Conservation (phyloP, 1,284 basidiomycete species). For the Schizophyllum commune region DNA sequence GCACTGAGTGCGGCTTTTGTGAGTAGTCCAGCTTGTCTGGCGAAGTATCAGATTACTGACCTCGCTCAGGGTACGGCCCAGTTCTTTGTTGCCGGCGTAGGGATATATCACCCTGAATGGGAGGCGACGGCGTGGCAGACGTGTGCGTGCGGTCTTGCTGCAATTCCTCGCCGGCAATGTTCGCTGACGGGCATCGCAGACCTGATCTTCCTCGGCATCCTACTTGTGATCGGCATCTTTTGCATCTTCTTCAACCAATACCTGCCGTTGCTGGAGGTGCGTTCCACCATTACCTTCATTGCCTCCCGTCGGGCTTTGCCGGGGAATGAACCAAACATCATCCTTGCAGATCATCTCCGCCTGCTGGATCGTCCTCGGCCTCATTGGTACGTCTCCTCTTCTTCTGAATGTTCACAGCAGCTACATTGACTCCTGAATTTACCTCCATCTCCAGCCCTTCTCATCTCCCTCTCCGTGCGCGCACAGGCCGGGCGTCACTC, state of each 20-base stretch:
- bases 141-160: too few relatives aligned
- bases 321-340: too few relatives aligned
- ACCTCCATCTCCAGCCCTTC: constrained; percentile 30
- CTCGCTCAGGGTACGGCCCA: constrained; percentile 37
- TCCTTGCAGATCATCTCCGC: constrained; percentile 40
- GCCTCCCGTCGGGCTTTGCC: neutral
- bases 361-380: constrained; percentile 44
- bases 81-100: constrained; percentile 40
- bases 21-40: constrained; percentile 11
- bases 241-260: constrained; percentile 41
- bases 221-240: constrained; percentile 30
- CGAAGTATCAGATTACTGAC: neutral
- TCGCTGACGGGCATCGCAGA: constrained; percentile 23
- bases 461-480: constrained; percentile 40
- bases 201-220: constrained; percentile 42
- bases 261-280: constrained; percentile 41
- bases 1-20: constrained; percentile 47
- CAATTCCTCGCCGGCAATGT: too few relatives aligned
- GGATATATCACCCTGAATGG: constrained; percentile 45
- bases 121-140: constrained; percentile 41
- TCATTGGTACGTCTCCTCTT: constrained; percentile 28
- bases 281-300: constrained; percentile 5
- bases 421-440: too few relatives aligned
- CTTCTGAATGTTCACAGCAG: neutral
- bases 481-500: constrained; percentile 40